A percentile compares a stretch with the other conserved stretches of the same genome.
Conservation (phyloP, 2,329 filamentous ascomycete genomes). For the Didymellaceae sp. region DNA sequence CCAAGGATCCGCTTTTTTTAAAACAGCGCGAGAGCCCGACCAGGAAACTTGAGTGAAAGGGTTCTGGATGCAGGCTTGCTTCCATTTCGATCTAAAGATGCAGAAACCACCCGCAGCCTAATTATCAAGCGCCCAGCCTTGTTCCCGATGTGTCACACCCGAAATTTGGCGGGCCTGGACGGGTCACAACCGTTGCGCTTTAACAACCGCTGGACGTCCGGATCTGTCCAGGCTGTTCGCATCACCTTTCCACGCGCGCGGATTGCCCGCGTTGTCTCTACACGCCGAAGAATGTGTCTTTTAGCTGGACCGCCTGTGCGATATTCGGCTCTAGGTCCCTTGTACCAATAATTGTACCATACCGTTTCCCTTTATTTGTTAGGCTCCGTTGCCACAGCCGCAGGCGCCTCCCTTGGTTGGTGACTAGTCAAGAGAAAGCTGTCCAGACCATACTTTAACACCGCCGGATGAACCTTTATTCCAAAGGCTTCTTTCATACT, state of each 20-base stretch:
- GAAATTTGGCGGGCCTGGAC: slow-evolving; percentile 14
- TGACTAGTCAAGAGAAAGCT: slow-evolving; percentile 1
- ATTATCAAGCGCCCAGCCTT: slow-evolving; percentile 12
- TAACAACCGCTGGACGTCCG: slow-evolving; percentile 26
- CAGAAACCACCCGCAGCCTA: slow-evolving; percentile 15
- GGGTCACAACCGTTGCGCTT: slow-evolving; percentile 19
- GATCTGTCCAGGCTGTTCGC: slow-evolving; percentile 21
- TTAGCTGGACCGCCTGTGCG: slow-evolving; percentile 20
- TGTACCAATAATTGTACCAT: slow-evolving; percentile 19
- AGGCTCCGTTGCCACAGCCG: slow-evolving; percentile 9
- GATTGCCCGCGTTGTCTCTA: slow-evolving; percentile 21
- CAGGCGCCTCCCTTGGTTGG: slow-evolving; percentile 10
- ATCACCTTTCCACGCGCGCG: slow-evolving; percentile 23
- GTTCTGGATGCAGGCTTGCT: slow-evolving; percentile 14
- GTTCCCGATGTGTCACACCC: slow-evolving; percentile 24
- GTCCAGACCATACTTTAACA: neutral
- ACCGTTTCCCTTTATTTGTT: slow-evolving; percentile 7
- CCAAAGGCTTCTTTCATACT: slow-evolving; percentile 15
- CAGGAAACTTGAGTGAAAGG: slow-evolving; percentile 20
- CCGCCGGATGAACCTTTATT: neutral
- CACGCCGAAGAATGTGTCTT: slow-evolving; percentile 21
- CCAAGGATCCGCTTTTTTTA: slow-evolving; percentile 11
- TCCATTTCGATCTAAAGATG: slow-evolving; percentile 14
- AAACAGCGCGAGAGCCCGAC: slow-evolving; percentile 15
- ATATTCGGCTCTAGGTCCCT: slow-evolving; percentile 2